Base-by-base conservation (phyloP, 257 asterid species). In the Nemophila menziesii region DNA sequence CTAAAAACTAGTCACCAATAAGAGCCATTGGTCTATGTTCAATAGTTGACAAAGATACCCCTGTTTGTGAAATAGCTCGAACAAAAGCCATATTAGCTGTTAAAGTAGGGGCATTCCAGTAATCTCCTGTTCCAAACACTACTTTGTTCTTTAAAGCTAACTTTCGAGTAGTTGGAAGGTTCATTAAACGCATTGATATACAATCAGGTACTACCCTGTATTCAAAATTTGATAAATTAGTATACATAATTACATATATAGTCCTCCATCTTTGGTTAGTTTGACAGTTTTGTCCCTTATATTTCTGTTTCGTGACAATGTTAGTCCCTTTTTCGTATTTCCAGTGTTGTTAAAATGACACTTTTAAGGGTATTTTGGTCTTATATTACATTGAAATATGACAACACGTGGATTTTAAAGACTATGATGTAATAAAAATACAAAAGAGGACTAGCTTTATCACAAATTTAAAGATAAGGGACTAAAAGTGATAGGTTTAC, bases 21-120 rank as follows among this genome's bases (percentile, higher is more conserved):
- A 89, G 86, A 21, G 97, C 90, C 62, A 86, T 73, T 3, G 94
- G 92, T 37, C 80, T 72, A 51, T 89, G 97, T 71, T 74, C 93
- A 52, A 78, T 54, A 2, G 80, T 72, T 26, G 67, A 74, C 60
- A 89, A 65, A 13, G 98, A 80, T 81, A 89, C 70, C 39, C 94
- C 98, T 11, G 92, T 74, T 73, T 89, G 98, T 17, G 75, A 58
- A 62, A 80, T 79, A 39, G 94, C 95, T 73, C 95, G 70, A 44
- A 72, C 87, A 70, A 89, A 89, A 44, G 72, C 90, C 93, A 80
- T 74, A 65, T 89, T 89, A 39, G 98, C 95, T 19, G 93, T 89
- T 58, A 80, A 64, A 22, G 95, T 89, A 40, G 82, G 92, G 50
- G 93, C 92, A 54, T 53, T 61, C 84, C 86, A 80, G 55, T 60